Evolutionary conservation across 768 basidiomycete genomes (phyloP), one percentile per base, ranked within the genome.

Genomic region (Brasilioporus rufonigricans): DNA sequence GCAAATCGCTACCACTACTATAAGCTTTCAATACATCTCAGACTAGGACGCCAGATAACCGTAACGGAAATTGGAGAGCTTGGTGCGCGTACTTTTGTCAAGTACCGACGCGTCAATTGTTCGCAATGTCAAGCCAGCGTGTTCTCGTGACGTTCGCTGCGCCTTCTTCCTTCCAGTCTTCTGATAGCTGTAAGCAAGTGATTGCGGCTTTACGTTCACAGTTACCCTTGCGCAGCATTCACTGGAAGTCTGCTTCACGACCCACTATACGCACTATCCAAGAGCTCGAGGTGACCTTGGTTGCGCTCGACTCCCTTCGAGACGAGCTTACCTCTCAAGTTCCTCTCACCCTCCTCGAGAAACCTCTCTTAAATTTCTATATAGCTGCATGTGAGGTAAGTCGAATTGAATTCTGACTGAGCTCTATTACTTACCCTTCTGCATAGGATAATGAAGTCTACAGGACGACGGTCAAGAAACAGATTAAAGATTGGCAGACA

Each of bases 401-500:
- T 53, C 31, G n/a, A 50, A 48, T 24, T 32, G 31, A 44, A 27
- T 35, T 52, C 24, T 11, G 39, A 44, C 21, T 38, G 13, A 5
- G 52, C 27, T 27, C 57, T 50, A 48, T 63, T 57, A 46, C 51
- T 48, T 58, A 46, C 36, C 39, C 44, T 19, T 14, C 13, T 41
- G 31, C 29, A 35, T 55, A 86, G 85, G 82, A 86, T 57, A 77
- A 70, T 29, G 85, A 98, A 44, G 75, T 78, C 4, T 99, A 99
- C 76, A 87, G 86, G 63, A 79, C 77, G 24, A 79, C 81, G 0
- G 79, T 89, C 19, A 88, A 86, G 66, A 89, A 86, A 59, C 91
- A 96, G 68, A 89, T 98, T 60, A 90, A 91, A 62, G 93, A 98
- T 56, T 99, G 97, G 97, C 87, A 91, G 55, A 76, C 77, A 3